A percentile compares a stretch with the other conserved stretches of the same genome.
phyloP scores from a whole-genome alignment of 257 asterid genomes.

The Plectranthus barbatus region DNA sequence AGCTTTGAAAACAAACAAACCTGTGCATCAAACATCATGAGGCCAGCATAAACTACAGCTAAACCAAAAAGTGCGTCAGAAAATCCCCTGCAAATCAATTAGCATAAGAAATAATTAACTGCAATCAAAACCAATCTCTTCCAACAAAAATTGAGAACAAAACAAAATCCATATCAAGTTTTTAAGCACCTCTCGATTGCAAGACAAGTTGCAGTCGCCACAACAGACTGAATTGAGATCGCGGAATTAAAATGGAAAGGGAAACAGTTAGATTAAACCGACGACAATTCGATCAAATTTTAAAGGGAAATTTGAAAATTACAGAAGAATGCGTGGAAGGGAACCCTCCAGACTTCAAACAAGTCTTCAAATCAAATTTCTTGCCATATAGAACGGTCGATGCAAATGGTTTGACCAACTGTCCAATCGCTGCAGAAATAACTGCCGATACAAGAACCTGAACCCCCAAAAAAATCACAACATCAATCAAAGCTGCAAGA shows the following conservation, averaged over 20 bases:
- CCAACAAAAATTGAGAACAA: not conserved
- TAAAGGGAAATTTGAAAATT: not conserved
- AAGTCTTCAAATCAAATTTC: conserved; percentile 42
- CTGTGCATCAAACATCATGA: conserved; percentile 91
- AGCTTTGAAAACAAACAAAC: conserved; percentile 35
- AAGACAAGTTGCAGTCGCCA: conserved; percentile 79
- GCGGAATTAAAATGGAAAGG: too few relatives aligned
- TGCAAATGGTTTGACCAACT: conserved; percentile 65
- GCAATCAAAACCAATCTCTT: not conserved
- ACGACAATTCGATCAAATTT: not conserved
- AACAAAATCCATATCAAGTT: not conserved
- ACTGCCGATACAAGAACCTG: conserved; percentile 79
- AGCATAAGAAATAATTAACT: not conserved
- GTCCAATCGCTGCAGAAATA: conserved; percentile 77
- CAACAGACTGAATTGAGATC: conserved; percentile 67
- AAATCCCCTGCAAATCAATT: conserved; percentile 61
- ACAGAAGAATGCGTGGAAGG: conserved; percentile 97
- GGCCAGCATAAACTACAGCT: conserved; percentile 79
- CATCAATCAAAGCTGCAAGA: not conserved
- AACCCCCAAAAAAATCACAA: not conserved
- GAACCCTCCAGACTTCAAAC: conserved; percentile 70
- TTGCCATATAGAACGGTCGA: conserved; percentile 46
- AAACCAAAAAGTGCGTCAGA: conserved; percentile 74
- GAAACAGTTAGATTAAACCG: conserved; percentile 4
- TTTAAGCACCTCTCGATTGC: conserved; percentile 44